These are phyloP conservation scores for Chondrus crispus DNA, from an alignment of 23 red algal species.

Conservation along the genomic window DNA sequence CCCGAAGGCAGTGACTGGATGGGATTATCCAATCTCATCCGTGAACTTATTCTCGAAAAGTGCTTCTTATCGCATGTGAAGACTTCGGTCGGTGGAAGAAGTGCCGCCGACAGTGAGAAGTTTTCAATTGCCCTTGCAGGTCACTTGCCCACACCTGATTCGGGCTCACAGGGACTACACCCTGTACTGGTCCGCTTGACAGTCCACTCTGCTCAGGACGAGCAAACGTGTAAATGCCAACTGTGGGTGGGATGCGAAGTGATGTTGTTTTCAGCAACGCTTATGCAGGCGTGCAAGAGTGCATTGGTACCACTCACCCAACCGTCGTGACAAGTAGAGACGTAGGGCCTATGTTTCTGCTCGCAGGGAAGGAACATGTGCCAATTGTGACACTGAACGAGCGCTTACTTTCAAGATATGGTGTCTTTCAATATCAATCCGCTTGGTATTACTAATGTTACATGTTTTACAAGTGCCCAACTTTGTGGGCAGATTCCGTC, in stretches of 20 bases:
- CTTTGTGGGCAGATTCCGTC: too few species aligned
- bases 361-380: too few species aligned
- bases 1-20: constrained; percentile 51
- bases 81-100: constrained; percentile 36
- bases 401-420: too few species aligned
- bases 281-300: constrained; percentile 25
- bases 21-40: constrained; percentile 18
- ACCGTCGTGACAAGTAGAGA: too few species aligned
- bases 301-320: too few species aligned
- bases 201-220: not conserved
- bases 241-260: constrained; percentile 56
- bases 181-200: constrained; percentile 29
- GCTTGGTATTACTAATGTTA: too few species aligned
- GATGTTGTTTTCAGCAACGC: constrained; percentile 40
- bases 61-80: constrained; percentile 53
- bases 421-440: too few species aligned
- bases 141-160: not conserved
- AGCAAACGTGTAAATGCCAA: constrained; percentile 7
- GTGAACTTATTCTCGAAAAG: not conserved
- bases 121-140: constrained; percentile 46
- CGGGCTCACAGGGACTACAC: not conserved
- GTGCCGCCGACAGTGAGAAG: not conserved
- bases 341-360: too few species aligned
- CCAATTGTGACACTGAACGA: too few species aligned
- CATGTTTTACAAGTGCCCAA: too few species aligned